Base-by-base conservation (phyloP, 2,329 filamentous ascomycete species). In the Tothia fuscella region DNA sequence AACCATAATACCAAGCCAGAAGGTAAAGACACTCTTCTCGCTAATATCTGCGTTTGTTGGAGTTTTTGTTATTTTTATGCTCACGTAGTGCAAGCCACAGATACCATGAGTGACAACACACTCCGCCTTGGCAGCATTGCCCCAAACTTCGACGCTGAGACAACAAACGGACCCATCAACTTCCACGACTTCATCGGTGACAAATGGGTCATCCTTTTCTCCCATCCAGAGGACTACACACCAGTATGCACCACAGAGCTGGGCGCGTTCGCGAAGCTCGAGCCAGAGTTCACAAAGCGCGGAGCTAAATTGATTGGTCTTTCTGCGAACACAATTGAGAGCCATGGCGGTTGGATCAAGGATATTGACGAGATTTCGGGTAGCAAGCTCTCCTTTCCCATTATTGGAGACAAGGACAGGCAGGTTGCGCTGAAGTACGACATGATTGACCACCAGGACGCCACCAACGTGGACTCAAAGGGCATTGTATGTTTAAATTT, bases 151-250 rank as follows among this genome's bases (percentile, higher is more conserved):
- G 62, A 78, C 52, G 76, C 78, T 47, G 71, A 79, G 54, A 80
- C 78, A 51, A 82, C 78, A 49, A 58, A 67, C 48, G 78, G 78
- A 45, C 67, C 68, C 42, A 80, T 82, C 57, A 70, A 80, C 62
- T 82, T 82, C 69, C 78, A 82, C 65, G 66, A 80, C 52, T 82
- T 75, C 67, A 79, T 82, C 50, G 78, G 76, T 53, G 68, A 80
- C 65, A 76, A 70, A 52, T 82, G 78, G 77, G 74, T 78, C 46
- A 68, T 82, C 48, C 70, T 82, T 50, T 82, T 82, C 70, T 81
- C 77, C 33, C 78, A 82, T 64, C 78, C 78, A 32, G 78, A 70
- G 52, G 67, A 71, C 57, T 74, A 71, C 62, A 74, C 71, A 6
- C 70, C 70, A 37, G 70, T 74, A 48, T 74, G 74, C 66, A 78